These are phyloP conservation scores for Epithele typhae DNA, from an alignment of 768 basidiomycete genomes.

Conservation along the genomic window DNA sequence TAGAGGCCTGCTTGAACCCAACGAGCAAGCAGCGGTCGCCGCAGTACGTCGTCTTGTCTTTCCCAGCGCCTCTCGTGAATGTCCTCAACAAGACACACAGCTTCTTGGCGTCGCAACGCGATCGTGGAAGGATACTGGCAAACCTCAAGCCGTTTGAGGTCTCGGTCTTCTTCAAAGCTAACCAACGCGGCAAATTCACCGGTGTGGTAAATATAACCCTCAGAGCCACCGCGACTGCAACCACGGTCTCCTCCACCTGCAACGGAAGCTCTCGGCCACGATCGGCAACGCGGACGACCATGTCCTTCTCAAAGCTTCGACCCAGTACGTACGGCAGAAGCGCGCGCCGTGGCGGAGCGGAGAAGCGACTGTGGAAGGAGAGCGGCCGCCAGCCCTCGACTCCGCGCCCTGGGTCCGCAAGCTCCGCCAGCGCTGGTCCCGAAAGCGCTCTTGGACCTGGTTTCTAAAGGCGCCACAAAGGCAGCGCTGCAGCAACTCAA, in stretches of 20 bases:
- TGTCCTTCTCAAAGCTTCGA: slow-evolving; percentile 40
- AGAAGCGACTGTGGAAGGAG: slow-evolving; percentile 24
- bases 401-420: slow-evolving; percentile 16
- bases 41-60: slow-evolving; percentile 13
- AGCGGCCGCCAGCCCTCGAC: slow-evolving; percentile 17
- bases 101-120: too few species aligned
- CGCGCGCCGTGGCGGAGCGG: slow-evolving; percentile 6
- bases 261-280: slow-evolving; percentile 39
- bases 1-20: background rate
- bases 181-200: slow-evolving; percentile 39
- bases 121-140: too few species aligned
- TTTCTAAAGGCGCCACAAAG: background rate
- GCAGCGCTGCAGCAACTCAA: background rate
- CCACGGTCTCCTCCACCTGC: slow-evolving; percentile 2
- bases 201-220: slow-evolving; percentile 51
- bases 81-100: too few species aligned
- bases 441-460: background rate
- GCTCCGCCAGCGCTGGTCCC: slow-evolving; percentile 15
- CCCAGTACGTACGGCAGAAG: slow-evolving; percentile 36
- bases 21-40: background rate
- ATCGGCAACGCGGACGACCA: slow-evolving; percentile 49
- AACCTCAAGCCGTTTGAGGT: too few species aligned
- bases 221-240: slow-evolving; percentile 29
- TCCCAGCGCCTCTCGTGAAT: too few species aligned
- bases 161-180: slow-evolving; percentile 29